These are phyloP conservation scores for Wickerhamiella shivajii DNA, from an alignment of 805 yeast species.

Conservation along the genomic window DNA sequence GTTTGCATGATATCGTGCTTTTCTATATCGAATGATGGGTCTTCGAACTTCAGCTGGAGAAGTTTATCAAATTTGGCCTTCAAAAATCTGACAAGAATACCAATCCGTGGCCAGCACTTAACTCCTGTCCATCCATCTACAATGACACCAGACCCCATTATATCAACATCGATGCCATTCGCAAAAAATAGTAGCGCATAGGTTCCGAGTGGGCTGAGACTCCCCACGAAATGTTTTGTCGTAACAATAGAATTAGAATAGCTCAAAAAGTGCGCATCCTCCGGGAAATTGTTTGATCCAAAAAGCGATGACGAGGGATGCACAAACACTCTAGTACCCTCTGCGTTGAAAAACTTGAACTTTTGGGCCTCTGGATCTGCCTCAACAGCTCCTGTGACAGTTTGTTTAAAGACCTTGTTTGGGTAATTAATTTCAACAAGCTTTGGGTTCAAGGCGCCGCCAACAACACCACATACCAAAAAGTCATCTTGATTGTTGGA, in stretches of 20 bases:
- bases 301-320: slow-evolving; percentile 80
- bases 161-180: slow-evolving; percentile 37
- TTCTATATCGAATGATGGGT: slow-evolving; percentile 27
- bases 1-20: slow-evolving; percentile 20
- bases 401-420: slow-evolving; percentile 55
- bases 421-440: slow-evolving; percentile 72
- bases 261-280: slow-evolving; percentile 36
- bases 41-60: slow-evolving; percentile 44
- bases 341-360: slow-evolving; percentile 59
- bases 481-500: slow-evolving; percentile 38
- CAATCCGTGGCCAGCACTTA: slow-evolving; percentile 88
- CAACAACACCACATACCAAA: slow-evolving; percentile 49
- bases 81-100: slow-evolving; percentile 62
- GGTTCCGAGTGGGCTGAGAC: slow-evolving; percentile 65
- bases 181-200: slow-evolving; percentile 70
- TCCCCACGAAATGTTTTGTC: slow-evolving; percentile 53
- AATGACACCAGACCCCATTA: slow-evolving; percentile 64
- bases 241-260: slow-evolving; percentile 48
- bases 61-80: slow-evolving; percentile 52
- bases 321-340: slow-evolving; percentile 58
- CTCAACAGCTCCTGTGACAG: slow-evolving; percentile 67
- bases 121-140: slow-evolving; percentile 83
- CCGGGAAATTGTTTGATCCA: slow-evolving; percentile 29
- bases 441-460: slow-evolving; percentile 75
- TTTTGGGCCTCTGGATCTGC: slow-evolving; percentile 69